Base-by-base conservation (phyloP, 208 protist species). In the Wallacemonas rigidus region DNA sequence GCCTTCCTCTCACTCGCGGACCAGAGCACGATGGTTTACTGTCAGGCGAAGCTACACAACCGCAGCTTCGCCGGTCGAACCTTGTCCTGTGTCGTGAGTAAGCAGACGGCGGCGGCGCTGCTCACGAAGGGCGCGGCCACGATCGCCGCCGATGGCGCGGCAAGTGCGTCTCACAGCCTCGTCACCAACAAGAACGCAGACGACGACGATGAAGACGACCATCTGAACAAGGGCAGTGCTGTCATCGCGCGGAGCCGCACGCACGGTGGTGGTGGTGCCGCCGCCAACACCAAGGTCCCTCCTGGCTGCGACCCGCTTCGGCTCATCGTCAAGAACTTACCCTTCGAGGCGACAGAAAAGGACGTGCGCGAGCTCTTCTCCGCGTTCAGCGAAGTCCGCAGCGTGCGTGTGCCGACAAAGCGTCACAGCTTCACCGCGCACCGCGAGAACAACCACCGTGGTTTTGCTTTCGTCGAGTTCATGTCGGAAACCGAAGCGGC, bases 381-480 rank as follows among this genome's bases (percentile, higher is more conserved):
- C n/a, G 87, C 93, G 14, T 99, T 98, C 79, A 98, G 91, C 63
- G 87, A 99, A 81, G 64, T 99, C n/a, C 95, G 98, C 69, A 93
- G 80, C 9, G 87, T 99, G 56, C 91, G 98, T 43, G n/a, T 99
- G 56, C 98, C 99, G 35, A 94, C 93, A 61, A 99, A 99, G 83
- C 78, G 82, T 14, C 77, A 97, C 75, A 80, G 83, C 67, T 94
- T 95, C 71, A 82, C 82, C 17, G 76, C 81, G 3, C 90, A 91
- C 62, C 84, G 90, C 53, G 83, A 97, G 60, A 96, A 97, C 75
- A 89, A 91, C 72, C 93, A 98, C 62, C 87, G 98, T 47, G 98
- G 99, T 57, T 99, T 99, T 87, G 98, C 95, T 43, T 99, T 99
- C 81, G 94, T 99, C 7, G 98, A 99, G 76, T 99, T 99, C 77